Conservation (phyloP, 768 basidiomycete species). For the Phanerochaete sordida region DNA sequence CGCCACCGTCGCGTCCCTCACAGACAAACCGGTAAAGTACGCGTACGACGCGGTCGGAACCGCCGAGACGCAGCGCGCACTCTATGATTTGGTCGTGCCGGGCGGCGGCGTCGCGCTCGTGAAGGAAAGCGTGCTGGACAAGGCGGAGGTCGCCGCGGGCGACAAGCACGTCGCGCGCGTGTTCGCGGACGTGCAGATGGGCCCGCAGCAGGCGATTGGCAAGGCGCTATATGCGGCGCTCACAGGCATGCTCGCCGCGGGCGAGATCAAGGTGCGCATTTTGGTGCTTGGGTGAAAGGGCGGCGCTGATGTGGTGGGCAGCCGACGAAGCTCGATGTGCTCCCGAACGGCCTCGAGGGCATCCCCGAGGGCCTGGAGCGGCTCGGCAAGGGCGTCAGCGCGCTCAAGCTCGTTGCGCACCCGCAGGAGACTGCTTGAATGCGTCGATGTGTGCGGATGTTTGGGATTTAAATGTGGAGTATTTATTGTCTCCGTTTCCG, state of each 20-base stretch:
- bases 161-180: conserved; percentile 14
- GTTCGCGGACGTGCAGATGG: conserved; percentile 9
- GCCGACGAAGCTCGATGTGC: conserved; percentile 20
- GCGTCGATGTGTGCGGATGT: too few species aligned
- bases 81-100: conserved; percentile 14
- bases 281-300: background rate
- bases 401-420: conserved; percentile 28
- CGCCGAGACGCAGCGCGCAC: conserved; percentile 11
- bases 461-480: too few species aligned
- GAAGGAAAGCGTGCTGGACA: background rate
- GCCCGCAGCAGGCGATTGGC: conserved; percentile 8
- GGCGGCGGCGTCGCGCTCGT: conserved; percentile 12
- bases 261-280: conserved; percentile 15
- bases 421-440: conserved; percentile 32
- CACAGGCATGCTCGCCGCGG: conserved; percentile 13
- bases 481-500: too few species aligned
- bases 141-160: background rate
- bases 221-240: conserved; percentile 12
- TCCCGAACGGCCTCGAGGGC: conserved; percentile 24
- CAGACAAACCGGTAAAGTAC: conserved; percentile 9
- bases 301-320: background rate
- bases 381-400: conserved; percentile 21
- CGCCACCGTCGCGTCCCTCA: conserved; percentile 8
- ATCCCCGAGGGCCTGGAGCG: conserved; percentile 20
- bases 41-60: conserved; percentile 16